These are phyloP conservation scores for Salvia miltiorrhiza DNA, from an alignment of 257 asterid genomes.

Conservation along the genomic window DNA sequence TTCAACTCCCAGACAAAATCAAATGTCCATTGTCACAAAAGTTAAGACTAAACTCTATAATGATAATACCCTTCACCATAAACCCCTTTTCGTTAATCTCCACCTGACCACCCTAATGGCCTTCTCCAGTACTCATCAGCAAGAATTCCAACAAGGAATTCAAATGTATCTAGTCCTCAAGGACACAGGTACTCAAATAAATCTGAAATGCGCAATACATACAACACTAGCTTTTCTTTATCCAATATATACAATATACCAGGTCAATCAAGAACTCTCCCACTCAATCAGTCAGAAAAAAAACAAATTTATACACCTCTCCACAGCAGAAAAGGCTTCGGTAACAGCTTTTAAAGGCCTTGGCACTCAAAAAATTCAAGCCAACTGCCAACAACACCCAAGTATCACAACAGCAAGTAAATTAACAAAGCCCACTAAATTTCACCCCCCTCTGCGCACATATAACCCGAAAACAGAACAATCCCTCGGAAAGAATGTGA, in stretches of 20 bases:
- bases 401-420: slow-evolving; percentile 13
- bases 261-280: slow-evolving; percentile 23
- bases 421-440: slow-evolving; percentile 27
- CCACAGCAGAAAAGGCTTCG: slow-evolving; percentile 20
- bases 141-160: slow-evolving; percentile 7
- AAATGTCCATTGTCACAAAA: not conserved
- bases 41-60: not conserved
- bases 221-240: slow-evolving; percentile 22
- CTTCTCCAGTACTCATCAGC: slow-evolving; percentile 12
- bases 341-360: slow-evolving; percentile 19
- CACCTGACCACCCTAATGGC: slow-evolving; percentile 4
- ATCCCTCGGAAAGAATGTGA: slow-evolving; percentile 18
- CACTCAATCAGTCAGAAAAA: not conserved
- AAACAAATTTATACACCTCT: slow-evolving; percentile 8
- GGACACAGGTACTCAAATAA: slow-evolving; percentile 15
- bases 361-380: slow-evolving; percentile 22
- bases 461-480: slow-evolving; percentile 22
- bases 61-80: slow-evolving; percentile 8
- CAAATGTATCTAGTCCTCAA: slow-evolving; percentile 10
- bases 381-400: slow-evolving; percentile 18
- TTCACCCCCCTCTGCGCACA: slow-evolving; percentile 23
- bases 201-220: slow-evolving; percentile 17
- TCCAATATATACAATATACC: slow-evolving; percentile 2
- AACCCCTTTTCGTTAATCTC: slow-evolving; percentile 10
- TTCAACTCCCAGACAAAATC: slow-evolving; percentile 11